Conservation (phyloP, 1,284 basidiomycete genomes). For the Boletus sp. region DNA sequence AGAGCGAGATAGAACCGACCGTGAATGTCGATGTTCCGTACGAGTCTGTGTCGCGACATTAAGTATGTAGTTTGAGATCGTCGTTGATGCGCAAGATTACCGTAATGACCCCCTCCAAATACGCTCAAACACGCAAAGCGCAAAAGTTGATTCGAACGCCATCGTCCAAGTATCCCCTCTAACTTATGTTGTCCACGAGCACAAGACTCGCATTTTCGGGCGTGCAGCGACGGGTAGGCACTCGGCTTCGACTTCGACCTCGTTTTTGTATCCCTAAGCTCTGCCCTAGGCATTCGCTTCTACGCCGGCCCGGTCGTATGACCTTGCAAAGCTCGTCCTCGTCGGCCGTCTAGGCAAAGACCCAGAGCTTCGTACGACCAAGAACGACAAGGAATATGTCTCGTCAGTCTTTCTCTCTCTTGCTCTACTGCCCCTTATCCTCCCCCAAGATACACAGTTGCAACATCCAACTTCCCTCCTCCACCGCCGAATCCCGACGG, state of each 20-base stretch:
- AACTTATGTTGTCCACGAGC: constrained; percentile 40
- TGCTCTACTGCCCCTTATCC: constrained; percentile 1
- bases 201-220: constrained; percentile 44
- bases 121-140: constrained; percentile 28
- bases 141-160: too few relatives aligned
- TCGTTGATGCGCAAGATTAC: neutral
- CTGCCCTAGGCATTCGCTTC: constrained; percentile 63
- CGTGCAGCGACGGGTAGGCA: constrained; percentile 46
- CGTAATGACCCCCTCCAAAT: too few relatives aligned
- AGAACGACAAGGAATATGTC: constrained; percentile 72
- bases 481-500: constrained; percentile 57
- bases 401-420: constrained; percentile 43
- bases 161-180: too few relatives aligned
- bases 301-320: constrained; percentile 46
- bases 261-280: neutral
- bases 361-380: constrained; percentile 65
- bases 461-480: constrained; percentile 58
- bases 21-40: constrained; percentile 85
- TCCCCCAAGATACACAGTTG: constrained; percentile 59
- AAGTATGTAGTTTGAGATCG: neutral
- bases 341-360: constrained; percentile 69
- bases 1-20: constrained; percentile 45
- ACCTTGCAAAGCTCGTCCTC: constrained; percentile 72
- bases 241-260: neutral
- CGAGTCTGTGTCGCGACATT: constrained; percentile 88